Base-by-base conservation (phyloP, 495 filamentous ascomycete species). In the Tuber magnatum region DNA sequence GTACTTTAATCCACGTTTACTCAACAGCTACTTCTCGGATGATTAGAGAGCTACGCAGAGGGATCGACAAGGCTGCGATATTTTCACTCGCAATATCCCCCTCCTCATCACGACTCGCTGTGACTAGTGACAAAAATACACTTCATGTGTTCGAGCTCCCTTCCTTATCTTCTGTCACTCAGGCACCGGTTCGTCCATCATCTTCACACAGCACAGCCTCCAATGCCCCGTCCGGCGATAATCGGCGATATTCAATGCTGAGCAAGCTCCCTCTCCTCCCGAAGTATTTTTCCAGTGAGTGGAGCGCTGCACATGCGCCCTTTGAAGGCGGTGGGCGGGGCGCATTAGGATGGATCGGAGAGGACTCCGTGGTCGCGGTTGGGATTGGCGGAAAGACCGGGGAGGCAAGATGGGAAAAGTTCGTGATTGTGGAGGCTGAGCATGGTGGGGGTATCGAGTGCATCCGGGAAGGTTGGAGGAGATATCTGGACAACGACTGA, bases 111-210 rank as follows among this genome's bases (percentile, higher is more conserved):
- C 85, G 92, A 77, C 87, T 98, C 22, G 95, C 95, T 32, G 93
- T 94, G 71, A 97, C 96, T n/a, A 97, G 93, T 39, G 95, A 99
- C 85, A 99, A 97, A 83, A 93, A 91, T 8, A 99, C 93, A 4
- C 84, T 99, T 28, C 95, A 99, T 84, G 89, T 99, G 61, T 99
- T 97, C 82, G 93, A 97, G 72, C 84, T 92, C 32, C 89, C 88
- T 10, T 74, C 80, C 16, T 70, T 75, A 43, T 78, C 80, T 9
- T 71, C 83, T 18, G 73, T 72, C 68, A 76, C 85, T 48, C 72
- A 85, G 80, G 35, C 84, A 73, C 40, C 68, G 74, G 51, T 75
- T 78, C 38, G 82, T 82, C 74, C 86, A 35, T 79, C 74, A 24
- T 84, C 75, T 38, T 77, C 75, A 14, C 75, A 82, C 39, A 81